A percentile compares a stretch with the other conserved stretches of the same genome.
Evolutionary conservation across 1,284 basidiomycete genomes (phyloP).

Genomic region (Malassezia japonica): DNA sequence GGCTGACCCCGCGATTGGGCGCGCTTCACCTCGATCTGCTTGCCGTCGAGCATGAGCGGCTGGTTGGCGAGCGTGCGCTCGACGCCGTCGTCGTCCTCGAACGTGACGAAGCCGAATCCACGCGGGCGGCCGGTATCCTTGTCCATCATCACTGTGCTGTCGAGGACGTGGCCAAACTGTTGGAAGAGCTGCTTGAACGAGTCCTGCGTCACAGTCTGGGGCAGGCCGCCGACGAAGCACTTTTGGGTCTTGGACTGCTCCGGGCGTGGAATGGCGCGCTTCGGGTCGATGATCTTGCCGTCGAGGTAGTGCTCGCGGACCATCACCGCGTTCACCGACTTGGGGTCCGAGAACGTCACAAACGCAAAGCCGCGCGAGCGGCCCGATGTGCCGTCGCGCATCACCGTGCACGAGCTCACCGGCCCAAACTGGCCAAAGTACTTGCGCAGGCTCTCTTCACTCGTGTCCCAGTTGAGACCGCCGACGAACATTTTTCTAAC

Average conservation of each 20-base stretch:
- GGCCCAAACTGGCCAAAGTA: slow-evolving; percentile 85
- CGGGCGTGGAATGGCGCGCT: slow-evolving; percentile 82
- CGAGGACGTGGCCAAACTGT: slow-evolving; percentile 79
- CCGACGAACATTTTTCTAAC: slow-evolving; percentile 93
- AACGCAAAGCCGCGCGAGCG: slow-evolving; percentile 89
- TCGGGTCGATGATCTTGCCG: slow-evolving; percentile 96
- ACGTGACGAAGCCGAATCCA: slow-evolving; percentile 95
- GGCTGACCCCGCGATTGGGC: slow-evolving; percentile 30
- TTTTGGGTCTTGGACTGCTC: slow-evolving; percentile 42
- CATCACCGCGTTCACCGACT: slow-evolving; percentile 80
- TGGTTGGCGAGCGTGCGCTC: slow-evolving; percentile 53
- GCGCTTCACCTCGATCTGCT: slow-evolving; percentile 79
- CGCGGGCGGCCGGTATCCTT: slow-evolving; percentile 89
- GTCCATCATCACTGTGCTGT: slow-evolving; percentile 97
- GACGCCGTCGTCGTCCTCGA: slow-evolving; percentile 73
- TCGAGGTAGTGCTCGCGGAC: slow-evolving; percentile 74
- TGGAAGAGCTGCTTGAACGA: slow-evolving; percentile 84
- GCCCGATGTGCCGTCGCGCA: slow-evolving; percentile 76
- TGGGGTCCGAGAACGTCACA: slow-evolving; percentile 76
- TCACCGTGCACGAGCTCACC: slow-evolving; percentile 84
- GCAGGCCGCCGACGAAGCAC: slow-evolving; percentile 89
- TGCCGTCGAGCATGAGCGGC: slow-evolving; percentile 48
- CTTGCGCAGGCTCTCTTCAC: slow-evolving; percentile 74
- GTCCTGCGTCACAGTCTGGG: slow-evolving; percentile 80
- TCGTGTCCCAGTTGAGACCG: slow-evolving; percentile 92